phyloP scores from a whole-genome alignment of 768 basidiomycete genomes.

The Lentinula raphanica region DNA sequence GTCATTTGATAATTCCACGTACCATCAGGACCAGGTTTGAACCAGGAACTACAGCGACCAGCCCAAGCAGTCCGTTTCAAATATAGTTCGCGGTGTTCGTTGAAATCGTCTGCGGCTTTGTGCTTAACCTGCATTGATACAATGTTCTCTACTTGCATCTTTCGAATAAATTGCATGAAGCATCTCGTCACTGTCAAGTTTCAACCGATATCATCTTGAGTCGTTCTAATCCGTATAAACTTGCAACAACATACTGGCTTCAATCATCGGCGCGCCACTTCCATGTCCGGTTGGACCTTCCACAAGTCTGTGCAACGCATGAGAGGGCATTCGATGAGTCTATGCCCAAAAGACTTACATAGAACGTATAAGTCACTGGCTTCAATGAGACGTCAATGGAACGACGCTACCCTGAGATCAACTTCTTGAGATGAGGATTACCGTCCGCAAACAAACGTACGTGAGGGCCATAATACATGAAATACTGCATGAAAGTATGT shows the following conservation, averaged over 20 bases:
- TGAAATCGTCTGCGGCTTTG: constrained; percentile 18
- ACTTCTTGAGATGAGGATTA: background rate
- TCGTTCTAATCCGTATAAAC: background rate
- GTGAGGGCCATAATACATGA: constrained; percentile 20
- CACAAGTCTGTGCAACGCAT: background rate
- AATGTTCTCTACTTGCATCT: constrained; percentile 21
- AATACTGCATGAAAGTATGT: constrained; percentile 13
- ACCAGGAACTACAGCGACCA: constrained; percentile 19
- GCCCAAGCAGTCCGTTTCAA: constrained; percentile 19
- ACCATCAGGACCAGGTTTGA: constrained; percentile 16
- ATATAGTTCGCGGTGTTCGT: constrained; percentile 18
- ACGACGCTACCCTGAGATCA: background rate
- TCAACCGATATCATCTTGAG: too few relatives aligned
- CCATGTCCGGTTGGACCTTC: constrained; percentile 18
- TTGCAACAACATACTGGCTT: constrained; percentile 11
- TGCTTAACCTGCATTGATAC: constrained; percentile 17
- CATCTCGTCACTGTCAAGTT: constrained; percentile 14
- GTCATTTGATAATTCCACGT: background rate
- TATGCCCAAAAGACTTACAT: background rate
- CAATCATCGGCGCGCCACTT: constrained; percentile 18
- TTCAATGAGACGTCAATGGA: background rate
- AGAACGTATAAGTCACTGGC: background rate
- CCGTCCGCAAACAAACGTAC: background rate
- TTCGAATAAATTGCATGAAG: constrained; percentile 17
- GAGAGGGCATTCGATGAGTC: background rate